Evolutionary conservation across 179 eudicot species (phyloP), one percentile per base, ranked within the genome.

Genomic region (Pouteria campechiana): DNA sequence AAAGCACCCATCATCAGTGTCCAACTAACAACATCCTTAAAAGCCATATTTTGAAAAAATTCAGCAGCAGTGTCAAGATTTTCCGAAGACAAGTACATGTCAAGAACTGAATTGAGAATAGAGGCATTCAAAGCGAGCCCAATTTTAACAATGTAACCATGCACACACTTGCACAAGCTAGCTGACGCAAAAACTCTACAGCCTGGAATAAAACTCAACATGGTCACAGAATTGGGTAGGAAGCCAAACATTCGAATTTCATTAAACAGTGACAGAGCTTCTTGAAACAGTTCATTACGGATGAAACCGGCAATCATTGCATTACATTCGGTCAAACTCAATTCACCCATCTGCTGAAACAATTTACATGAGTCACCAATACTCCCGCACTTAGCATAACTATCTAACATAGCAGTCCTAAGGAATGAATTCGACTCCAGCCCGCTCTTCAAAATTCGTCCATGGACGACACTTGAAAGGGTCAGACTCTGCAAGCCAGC

Each of bases 291-390:
- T 16, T 44, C 18, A 32, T 60, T 60, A 25, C 32, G 24, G 6
- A 52, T 34, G 52, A 60, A 52, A 4, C 58, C 54, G 32, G 58
- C 48, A 5, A 46, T 46, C 58, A 55, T 29, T 21, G 61, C 61
- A 46, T 52, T 52, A 48, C 30, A 60, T 16, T 47, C 51, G 27
- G 52, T 48, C 19, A 52, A 20, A 52, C 37, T 11, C 1, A 58
- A 48, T 19, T 16, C 5, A 14, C 32, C 45, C 42, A 60, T 52
- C 39, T 52, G 16, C 18, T 23, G 5, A 18, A 44, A 60, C 14
- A 60, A 11, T 25, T 45, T 47, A 32, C 21, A 22, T 19, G 57
- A 50, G 31, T 28, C 32, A 14, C 25, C n/a, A 1, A 44, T 32
- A 23, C 22, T 37, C 15, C 17, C 41, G 32, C 57, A 59, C 44